Evolutionary conservation across 345 rosid genomes (phyloP).

Genomic region (Aethionema arabicum): DNA sequence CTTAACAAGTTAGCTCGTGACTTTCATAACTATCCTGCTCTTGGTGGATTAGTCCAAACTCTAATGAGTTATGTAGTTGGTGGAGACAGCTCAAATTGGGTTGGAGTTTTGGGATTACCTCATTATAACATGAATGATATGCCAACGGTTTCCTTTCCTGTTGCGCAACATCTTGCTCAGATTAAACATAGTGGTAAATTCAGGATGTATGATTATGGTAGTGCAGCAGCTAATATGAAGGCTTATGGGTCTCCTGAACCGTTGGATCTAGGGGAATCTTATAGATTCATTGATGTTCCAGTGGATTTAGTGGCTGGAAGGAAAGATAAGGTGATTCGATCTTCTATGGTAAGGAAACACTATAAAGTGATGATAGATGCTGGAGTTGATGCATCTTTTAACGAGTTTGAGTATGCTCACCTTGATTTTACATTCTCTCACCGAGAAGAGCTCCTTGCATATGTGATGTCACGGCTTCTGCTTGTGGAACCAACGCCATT

Average conservation of each 20-base stretch:
- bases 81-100: constrained; percentile 98
- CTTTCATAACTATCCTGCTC: constrained; percentile 91
- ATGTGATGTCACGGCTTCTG: constrained; percentile 77
- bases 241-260: constrained; percentile 78
- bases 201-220: constrained; percentile 85
- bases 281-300: constrained; percentile 62
- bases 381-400: constrained; percentile 62
- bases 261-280: constrained; percentile 75
- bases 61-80: constrained; percentile 82
- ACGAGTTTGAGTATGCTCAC: constrained; percentile 85
- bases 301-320: constrained; percentile 84
- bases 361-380: constrained; percentile 74
- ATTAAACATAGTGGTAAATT: constrained; percentile 69
- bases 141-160: constrained; percentile 86
- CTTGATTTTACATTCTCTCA: constrained; percentile 94
- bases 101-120: constrained; percentile 85
- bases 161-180: constrained; percentile 86
- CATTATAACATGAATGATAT: constrained; percentile 98
- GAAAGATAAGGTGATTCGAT: constrained; percentile 76
- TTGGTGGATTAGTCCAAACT: constrained; percentile 95
- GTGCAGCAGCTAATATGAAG: constrained; percentile 57
- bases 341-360: constrained; percentile 84
- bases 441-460: constrained; percentile 76
- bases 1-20: constrained; percentile 93
- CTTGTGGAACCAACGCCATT: constrained; percentile 45